A percentile compares a stretch with the other conserved stretches of the same genome.
These are phyloP conservation scores for Rhizoclosmatium globosum DNA, from an alignment of 192 early-diverging fungal genomes.

Conservation along the genomic window DNA sequence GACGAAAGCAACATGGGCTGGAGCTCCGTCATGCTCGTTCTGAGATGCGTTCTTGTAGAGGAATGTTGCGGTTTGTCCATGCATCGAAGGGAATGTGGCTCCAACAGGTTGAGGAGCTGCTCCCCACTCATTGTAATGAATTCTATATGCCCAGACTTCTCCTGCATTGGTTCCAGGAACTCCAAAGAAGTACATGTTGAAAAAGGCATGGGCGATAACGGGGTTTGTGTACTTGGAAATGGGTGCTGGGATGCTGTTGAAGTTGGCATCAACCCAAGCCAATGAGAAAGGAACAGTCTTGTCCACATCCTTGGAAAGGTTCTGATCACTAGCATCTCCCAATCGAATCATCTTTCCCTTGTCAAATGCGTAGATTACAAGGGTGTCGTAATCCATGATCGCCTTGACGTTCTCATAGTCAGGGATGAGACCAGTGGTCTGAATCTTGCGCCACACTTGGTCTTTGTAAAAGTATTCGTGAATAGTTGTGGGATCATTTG, in stretches of 20 bases:
- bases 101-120: constrained; percentile 12
- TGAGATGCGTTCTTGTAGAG: constrained; percentile 19
- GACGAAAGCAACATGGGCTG: constrained; percentile 30
- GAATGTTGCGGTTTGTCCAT: constrained; percentile 33
- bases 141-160: constrained; percentile 30
- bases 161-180: constrained; percentile 11
- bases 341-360: constrained; percentile 30
- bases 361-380: constrained; percentile 35
- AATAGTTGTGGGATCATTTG: not conserved
- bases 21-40: constrained; percentile 23
- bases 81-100: constrained; percentile 18
- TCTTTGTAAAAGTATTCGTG: constrained; percentile 21
- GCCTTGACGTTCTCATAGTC: constrained; percentile 15
- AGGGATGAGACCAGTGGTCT: not conserved
- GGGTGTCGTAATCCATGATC: constrained; percentile 38
- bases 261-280: constrained; percentile 19
- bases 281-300: not conserved
- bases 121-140: constrained; percentile 38
- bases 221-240: constrained; percentile 11
- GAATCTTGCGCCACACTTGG: constrained; percentile 20
- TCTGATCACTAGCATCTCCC: constrained; percentile 26
- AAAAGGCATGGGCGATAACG: constrained; percentile 28
- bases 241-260: constrained; percentile 1
- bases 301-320: constrained; percentile 11
- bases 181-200: constrained; percentile 40